Percentiles rank a stretch among this genome's conserved stretches.
Evolutionary conservation across 768 basidiomycete genomes (phyloP).

Genomic region (Pleurotus eryngii): DNA sequence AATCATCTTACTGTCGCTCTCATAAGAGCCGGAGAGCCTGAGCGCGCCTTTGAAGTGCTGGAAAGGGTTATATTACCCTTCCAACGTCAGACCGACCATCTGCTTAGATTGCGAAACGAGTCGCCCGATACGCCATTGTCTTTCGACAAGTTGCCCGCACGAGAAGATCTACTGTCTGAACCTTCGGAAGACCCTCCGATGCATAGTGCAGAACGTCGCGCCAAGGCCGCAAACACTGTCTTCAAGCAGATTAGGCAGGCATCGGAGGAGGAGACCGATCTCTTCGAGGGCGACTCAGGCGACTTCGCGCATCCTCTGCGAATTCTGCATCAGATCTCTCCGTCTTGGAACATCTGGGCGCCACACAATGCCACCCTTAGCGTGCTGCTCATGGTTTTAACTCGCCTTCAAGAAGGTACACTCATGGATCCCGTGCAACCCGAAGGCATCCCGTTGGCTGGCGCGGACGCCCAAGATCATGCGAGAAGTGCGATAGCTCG

Average conservation of each 20-base stretch:
- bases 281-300: constrained; percentile 17
- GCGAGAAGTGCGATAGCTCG: constrained; percentile 28
- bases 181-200: constrained; percentile 26
- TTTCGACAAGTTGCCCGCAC: constrained; percentile 26
- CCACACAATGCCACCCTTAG: constrained; percentile 52
- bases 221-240: constrained; percentile 17
- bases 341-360: constrained; percentile 63
- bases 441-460: constrained; percentile 21
- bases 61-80: constrained; percentile 74
- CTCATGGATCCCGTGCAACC: constrained; percentile 39
- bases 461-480: constrained; percentile 17
- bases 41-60: constrained; percentile 78
- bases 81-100: constrained; percentile 28
- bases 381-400: constrained; percentile 42
- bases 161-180: constrained; percentile 11
- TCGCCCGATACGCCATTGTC: constrained; percentile 38
- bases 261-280: constrained; percentile 14
- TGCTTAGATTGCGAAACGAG: constrained; percentile 22
- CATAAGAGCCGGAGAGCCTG: constrained; percentile 75
- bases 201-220: constrained; percentile 22
- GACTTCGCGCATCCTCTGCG: constrained; percentile 61
- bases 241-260: constrained; percentile 9
- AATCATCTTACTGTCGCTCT: constrained; percentile 78
- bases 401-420: constrained; percentile 48
- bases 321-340: constrained; percentile 59